A percentile compares a stretch with the other conserved stretches of the same genome.
These are phyloP conservation scores for Candida ponderosae DNA, from an alignment of 805 yeast genomes.

Conservation along the genomic window DNA sequence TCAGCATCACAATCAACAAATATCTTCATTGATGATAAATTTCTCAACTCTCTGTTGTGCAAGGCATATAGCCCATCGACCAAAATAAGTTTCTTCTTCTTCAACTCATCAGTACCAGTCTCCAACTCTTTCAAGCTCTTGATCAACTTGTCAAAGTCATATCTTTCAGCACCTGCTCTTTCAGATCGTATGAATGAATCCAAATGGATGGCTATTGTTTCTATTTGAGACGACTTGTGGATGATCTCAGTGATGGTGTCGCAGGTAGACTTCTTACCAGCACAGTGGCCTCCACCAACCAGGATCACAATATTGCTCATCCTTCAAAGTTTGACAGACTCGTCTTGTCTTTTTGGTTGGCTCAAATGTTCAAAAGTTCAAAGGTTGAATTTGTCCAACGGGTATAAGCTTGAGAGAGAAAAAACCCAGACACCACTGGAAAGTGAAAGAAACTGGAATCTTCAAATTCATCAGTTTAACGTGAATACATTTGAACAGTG, in stretches of 20 bases:
- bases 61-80: conserved; percentile 79
- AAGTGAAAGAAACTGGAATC: conserved; percentile 9
- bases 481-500: too few species aligned
- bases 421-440: conserved; percentile 26
- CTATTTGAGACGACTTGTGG: conserved; percentile 14
- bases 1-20: conserved; percentile 85
- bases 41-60: conserved; percentile 49
- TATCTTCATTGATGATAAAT: conserved; percentile 54
- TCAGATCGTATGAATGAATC: conserved; percentile 23
- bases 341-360: too few species aligned
- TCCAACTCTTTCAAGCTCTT: conserved; percentile 10
- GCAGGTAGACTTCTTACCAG: conserved; percentile 36
- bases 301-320: conserved; percentile 29
- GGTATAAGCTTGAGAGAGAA: too few species aligned
- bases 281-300: conserved; percentile 56
- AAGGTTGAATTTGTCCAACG: too few species aligned
- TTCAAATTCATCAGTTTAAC: too few species aligned
- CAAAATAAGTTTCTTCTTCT: conserved; percentile 30
- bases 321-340: conserved; percentile 5
- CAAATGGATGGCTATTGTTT: conserved; percentile 34
- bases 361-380: too few species aligned
- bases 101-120: conserved; percentile 1
- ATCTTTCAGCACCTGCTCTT: conserved; percentile 9
- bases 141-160: conserved; percentile 24
- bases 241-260: conserved; percentile 27